phyloP scores from a whole-genome alignment of 371 early-diverging fungal genomes.

The Mucor piriformis region DNA sequence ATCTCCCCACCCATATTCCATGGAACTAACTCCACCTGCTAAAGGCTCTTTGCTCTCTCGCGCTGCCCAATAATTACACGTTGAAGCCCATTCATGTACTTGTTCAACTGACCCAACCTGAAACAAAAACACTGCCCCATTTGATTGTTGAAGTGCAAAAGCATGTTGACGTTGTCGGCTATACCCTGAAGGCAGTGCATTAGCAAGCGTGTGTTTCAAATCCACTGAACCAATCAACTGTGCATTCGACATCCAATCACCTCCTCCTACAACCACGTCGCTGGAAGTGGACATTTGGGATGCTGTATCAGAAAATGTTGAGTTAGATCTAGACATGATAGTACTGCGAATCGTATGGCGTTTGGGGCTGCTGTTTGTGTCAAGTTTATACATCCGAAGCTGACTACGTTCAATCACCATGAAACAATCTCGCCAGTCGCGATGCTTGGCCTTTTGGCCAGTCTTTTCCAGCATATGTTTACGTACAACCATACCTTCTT shows the following conservation, averaged over 20 bases:
- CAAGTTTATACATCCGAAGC: slow-evolving; percentile 78
- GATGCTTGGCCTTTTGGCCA: slow-evolving; percentile 75
- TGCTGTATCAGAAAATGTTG: slow-evolving; percentile 48
- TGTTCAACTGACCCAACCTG: slow-evolving; percentile 73
- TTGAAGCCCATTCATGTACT: slow-evolving; percentile 80
- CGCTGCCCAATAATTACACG: slow-evolving; percentile 94
- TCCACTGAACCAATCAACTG: slow-evolving; percentile 60
- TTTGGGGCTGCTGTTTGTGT: slow-evolving; percentile 24
- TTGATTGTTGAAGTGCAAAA: slow-evolving; percentile 81
- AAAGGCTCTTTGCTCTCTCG: slow-evolving; percentile 87
- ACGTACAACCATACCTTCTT: slow-evolving; percentile 78
- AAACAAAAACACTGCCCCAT: slow-evolving; percentile 84
- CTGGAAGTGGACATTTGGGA: slow-evolving; percentile 12
- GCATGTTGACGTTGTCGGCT: slow-evolving; percentile 76
- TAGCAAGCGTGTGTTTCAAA: slow-evolving; percentile 81
- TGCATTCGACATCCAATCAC: slow-evolving; percentile 24
- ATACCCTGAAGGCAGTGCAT: slow-evolving; percentile 84
- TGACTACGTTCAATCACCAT: slow-evolving; percentile 75
- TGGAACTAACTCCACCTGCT: slow-evolving; percentile 81
- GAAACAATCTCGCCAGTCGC: slow-evolving; percentile 82
- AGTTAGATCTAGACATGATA: slow-evolving; percentile 15
- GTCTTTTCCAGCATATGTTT: slow-evolving; percentile 79
- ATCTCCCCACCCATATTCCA: slow-evolving; percentile 92
- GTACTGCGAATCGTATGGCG: slow-evolving; percentile 20
- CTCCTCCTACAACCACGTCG: slow-evolving; percentile 9